Evolutionary conservation across 2,329 filamentous ascomycete species (phyloP).

Genomic region (Exophiala dermatitidis): DNA sequence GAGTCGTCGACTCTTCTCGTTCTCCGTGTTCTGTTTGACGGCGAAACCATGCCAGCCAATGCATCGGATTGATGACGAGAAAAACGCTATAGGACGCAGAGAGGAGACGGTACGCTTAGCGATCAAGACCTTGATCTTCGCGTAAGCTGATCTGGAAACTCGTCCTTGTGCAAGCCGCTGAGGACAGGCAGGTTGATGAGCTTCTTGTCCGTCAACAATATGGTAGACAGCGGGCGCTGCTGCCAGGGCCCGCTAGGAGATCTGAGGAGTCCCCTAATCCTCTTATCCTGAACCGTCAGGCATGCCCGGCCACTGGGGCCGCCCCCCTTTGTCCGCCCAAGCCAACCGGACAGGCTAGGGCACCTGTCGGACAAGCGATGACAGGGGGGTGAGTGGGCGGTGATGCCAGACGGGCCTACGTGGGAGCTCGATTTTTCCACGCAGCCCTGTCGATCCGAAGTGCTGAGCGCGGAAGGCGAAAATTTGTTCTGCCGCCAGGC

Average conservation of each 20-base stretch:
- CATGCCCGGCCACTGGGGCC: not conserved
- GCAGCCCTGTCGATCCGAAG: not conserved
- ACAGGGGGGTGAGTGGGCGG: not conserved
- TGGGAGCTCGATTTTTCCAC: not conserved
- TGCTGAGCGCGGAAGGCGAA: not conserved
- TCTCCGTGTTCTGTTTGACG: too few relatives aligned
- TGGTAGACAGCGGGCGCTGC: not conserved
- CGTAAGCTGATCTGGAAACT: too few relatives aligned
- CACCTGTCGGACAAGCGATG: not conserved
- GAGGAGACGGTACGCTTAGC: too few relatives aligned
- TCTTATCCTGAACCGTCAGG: too few relatives aligned
- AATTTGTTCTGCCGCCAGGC: constrained; percentile 5
- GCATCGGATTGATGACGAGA: too few relatives aligned
- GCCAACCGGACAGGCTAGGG: not conserved
- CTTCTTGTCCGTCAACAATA: too few relatives aligned
- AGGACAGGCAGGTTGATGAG: too few relatives aligned
- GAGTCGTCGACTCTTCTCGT: too few relatives aligned
- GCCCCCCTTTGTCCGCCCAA: not conserved
- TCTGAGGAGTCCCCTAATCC: not conserved
- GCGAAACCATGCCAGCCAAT: too few relatives aligned
- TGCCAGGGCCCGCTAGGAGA: constrained; percentile 14
- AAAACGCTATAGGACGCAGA: too few relatives aligned
- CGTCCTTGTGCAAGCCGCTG: too few relatives aligned
- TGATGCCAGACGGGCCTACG: not conserved
- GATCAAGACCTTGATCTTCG: too few relatives aligned